These are phyloP conservation scores for Phallus indusiatus DNA, from an alignment of 768 basidiomycete genomes.

Conservation along the genomic window DNA sequence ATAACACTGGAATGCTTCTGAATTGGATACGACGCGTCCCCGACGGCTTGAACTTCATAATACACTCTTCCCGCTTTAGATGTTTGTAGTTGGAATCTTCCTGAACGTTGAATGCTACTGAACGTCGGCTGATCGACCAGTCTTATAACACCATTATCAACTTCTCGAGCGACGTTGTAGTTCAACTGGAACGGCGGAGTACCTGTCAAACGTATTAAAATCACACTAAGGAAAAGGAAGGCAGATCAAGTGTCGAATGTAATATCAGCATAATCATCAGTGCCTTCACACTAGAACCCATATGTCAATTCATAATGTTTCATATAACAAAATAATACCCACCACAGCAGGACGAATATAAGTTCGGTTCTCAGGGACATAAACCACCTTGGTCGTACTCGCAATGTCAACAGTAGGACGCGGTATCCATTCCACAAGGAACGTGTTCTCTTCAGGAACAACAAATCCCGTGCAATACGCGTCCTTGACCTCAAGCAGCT, in stretches of 20 bases:
- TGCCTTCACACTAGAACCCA: conserved; percentile 52
- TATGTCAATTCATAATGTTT: neutral
- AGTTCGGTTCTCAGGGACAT: conserved; percentile 60
- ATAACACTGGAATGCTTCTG: conserved; percentile 44
- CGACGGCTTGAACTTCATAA: conserved; percentile 86
- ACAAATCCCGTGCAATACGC: conserved; percentile 78
- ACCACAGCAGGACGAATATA: conserved; percentile 59
- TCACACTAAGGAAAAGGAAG: neutral
- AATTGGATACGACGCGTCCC: conserved; percentile 77
- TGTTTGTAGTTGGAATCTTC: conserved; percentile 75
- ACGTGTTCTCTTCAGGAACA: conserved; percentile 47
- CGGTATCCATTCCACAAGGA: conserved; percentile 70
- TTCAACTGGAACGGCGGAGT: conserved; percentile 89
- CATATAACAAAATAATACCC: neutral
- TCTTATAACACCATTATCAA: conserved; percentile 56
- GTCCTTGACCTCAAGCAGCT: conserved; percentile 67
- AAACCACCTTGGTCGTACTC: conserved; percentile 42
- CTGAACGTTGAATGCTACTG: conserved; percentile 74
- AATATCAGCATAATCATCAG: conserved; percentile 73
- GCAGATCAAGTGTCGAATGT: conserved; percentile 38
- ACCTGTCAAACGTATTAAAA: conserved; percentile 32
- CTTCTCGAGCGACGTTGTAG: conserved; percentile 74
- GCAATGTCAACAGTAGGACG: conserved; percentile 67
- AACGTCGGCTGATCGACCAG: conserved; percentile 71
- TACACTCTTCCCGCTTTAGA: conserved; percentile 69